phyloP scores from a whole-genome alignment of 768 basidiomycete species.

The Plicaturopsis crispa region DNA sequence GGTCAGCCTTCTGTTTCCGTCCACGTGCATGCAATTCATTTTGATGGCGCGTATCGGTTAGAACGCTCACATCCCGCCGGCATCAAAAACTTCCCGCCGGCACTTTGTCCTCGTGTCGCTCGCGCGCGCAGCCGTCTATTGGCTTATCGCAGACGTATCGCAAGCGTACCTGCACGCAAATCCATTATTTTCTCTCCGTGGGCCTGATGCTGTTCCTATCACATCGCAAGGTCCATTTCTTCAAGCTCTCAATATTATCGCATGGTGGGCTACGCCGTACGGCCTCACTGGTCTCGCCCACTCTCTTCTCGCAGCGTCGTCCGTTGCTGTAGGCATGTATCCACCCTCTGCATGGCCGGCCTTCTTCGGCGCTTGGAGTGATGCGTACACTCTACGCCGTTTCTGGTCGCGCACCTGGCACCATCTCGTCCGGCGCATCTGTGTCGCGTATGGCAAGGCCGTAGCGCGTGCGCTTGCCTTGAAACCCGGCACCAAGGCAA shows the following conservation, averaged over 20 bases:
- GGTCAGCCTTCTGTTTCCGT: too few species aligned
- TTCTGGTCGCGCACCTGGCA: neutral
- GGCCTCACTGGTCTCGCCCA: neutral
- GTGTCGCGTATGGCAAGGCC: slow-evolving; percentile 18
- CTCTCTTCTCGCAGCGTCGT: slow-evolving; percentile 5
- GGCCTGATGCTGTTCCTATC: neutral
- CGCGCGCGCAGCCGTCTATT: neutral
- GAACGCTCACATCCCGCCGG: too few species aligned
- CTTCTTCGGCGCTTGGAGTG: neutral
- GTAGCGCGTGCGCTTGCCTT: slow-evolving; percentile 18
- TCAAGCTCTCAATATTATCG: neutral
- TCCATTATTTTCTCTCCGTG: neutral
- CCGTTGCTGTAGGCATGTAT: slow-evolving; percentile 6
- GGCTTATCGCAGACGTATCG: neutral
- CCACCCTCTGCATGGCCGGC: neutral
- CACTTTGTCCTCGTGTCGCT: too few species aligned
- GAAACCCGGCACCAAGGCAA: slow-evolving; percentile 15
- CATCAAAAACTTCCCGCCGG: too few species aligned
- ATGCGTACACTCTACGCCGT: slow-evolving; percentile 1
- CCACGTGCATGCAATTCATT: too few species aligned
- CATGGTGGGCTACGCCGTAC: slow-evolving; percentile 1
- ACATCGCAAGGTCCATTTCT: neutral
- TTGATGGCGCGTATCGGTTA: too few species aligned
- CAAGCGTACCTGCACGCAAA: neutral
- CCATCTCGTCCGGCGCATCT: neutral